Conservation (phyloP, 257 asterid genomes). For the Ilex asprella region DNA sequence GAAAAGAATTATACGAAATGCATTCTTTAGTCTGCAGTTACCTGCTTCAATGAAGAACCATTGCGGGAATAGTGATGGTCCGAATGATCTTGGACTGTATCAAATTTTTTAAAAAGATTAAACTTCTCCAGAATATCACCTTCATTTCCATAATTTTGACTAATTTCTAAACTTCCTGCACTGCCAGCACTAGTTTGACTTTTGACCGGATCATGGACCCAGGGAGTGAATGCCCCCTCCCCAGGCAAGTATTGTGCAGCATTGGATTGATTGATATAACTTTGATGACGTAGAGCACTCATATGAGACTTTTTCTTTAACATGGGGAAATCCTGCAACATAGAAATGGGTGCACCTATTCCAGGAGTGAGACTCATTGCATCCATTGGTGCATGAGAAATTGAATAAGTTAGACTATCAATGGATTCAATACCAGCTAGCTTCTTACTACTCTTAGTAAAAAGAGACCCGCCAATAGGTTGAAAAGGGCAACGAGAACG, state of each 20-base stretch:
- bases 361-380: background rate
- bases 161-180: constrained; percentile 23
- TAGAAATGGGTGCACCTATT: constrained; percentile 11
- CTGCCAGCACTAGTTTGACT: constrained; percentile 21
- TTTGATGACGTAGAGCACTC: constrained; percentile 14
- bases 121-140: constrained; percentile 43
- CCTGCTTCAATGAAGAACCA: constrained; percentile 42
- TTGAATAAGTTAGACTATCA: constrained; percentile 9
- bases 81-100: constrained; percentile 59
- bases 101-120: constrained; percentile 53
- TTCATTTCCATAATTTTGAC: constrained; percentile 23
- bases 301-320: constrained; percentile 12
- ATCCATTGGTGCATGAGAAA: constrained; percentile 5
- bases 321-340: constrained; percentile 18
- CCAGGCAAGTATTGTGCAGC: background rate
- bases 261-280: constrained; percentile 12
- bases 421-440: background rate
- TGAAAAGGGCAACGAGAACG: constrained; percentile 8
- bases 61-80: constrained; percentile 52
- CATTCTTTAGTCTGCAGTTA: constrained; percentile 10
- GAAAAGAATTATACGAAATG: constrained; percentile 3
- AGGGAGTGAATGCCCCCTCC: constrained; percentile 13
- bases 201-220: constrained; percentile 18
- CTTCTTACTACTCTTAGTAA: background rate
- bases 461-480: constrained; percentile 7